Evolutionary conservation across 2,329 filamentous ascomycete species (phyloP).

Genomic region (Xylariaceae sp.): DNA sequence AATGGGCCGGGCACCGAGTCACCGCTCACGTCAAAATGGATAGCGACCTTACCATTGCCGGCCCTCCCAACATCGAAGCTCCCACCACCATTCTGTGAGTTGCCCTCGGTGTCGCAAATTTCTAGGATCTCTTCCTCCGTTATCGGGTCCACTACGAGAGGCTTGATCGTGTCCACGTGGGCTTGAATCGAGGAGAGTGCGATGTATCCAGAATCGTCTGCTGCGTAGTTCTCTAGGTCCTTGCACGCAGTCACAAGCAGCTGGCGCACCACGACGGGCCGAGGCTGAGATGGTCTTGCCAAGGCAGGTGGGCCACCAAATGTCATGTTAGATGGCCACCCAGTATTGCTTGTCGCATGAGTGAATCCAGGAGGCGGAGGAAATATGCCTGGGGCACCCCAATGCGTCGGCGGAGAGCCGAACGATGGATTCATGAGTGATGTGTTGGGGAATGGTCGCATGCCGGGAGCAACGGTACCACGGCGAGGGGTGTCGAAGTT

Average conservation of each 20-base stretch:
- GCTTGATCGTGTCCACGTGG: constrained; percentile 56
- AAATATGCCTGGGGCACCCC: constrained; percentile 39
- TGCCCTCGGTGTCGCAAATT: constrained; percentile 89
- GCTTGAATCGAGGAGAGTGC: constrained; percentile 65
- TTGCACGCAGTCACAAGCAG: constrained; percentile 78
- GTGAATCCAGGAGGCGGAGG: constrained; percentile 46
- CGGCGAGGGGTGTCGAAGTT: constrained; percentile 37
- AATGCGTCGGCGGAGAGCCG: constrained; percentile 28
- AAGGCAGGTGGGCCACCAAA: constrained; percentile 30
- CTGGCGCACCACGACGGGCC: constrained; percentile 65
- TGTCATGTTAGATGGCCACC: constrained; percentile 30
- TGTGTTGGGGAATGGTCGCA: constrained; percentile 40
- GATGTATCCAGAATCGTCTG: constrained; percentile 61
- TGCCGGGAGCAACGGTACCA: constrained; percentile 50
- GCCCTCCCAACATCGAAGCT: constrained; percentile 67
- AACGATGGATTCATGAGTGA: constrained; percentile 41
- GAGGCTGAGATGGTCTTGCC: constrained; percentile 51
- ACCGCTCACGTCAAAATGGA: constrained; percentile 55
- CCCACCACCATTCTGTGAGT: constrained; percentile 81
- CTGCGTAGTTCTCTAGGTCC: constrained; percentile 43
- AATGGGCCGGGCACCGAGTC: constrained; percentile 38
- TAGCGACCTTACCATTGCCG: constrained; percentile 36
- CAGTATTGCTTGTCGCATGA: constrained; percentile 37
- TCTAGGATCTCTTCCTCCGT: constrained; percentile 68
- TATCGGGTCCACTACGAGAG: constrained; percentile 43